Conservation (phyloP, 805 yeast genomes). For the Ogataea thermomethanolica region DNA sequence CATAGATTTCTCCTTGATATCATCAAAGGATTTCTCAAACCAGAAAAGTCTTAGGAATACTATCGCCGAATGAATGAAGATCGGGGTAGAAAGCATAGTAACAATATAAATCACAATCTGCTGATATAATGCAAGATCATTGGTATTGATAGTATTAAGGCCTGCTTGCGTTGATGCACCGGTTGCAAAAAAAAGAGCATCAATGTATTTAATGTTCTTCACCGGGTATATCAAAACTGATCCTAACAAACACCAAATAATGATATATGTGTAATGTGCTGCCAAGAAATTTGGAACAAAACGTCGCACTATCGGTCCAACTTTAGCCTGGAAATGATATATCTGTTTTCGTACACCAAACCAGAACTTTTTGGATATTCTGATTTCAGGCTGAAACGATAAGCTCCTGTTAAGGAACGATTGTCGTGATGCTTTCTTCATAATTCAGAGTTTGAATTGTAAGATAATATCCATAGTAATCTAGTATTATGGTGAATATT, state of each 20-base stretch:
- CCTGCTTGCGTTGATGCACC: conserved; percentile 93
- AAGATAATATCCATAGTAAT: neutral
- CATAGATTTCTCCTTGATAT: conserved; percentile 75
- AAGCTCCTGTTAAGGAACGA: neutral
- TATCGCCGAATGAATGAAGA: conserved; percentile 77
- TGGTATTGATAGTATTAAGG: conserved; percentile 71
- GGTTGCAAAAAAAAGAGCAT: conserved; percentile 69
- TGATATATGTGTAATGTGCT: conserved; percentile 73
- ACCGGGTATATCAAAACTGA: conserved; percentile 78
- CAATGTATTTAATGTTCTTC: conserved; percentile 65
- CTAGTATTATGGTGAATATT: neutral
- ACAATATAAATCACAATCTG: conserved; percentile 68
- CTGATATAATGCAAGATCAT: conserved; percentile 66
- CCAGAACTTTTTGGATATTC: conserved; percentile 26
- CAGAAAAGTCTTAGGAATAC: conserved; percentile 79
- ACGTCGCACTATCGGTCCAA: conserved; percentile 41
- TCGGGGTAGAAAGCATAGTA: conserved; percentile 75
- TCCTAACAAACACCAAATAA: conserved; percentile 54
- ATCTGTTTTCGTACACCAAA: conserved; percentile 35
- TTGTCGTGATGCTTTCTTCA: neutral
- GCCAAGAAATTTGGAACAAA: conserved; percentile 54
- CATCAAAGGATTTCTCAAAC: conserved; percentile 84
- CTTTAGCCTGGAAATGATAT: conserved; percentile 32
- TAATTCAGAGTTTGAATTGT: neutral
- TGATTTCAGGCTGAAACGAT: conserved; percentile 8